phyloP scores from a whole-genome alignment of 306 rosid genomes.

The Dicorynia guianensis region DNA sequence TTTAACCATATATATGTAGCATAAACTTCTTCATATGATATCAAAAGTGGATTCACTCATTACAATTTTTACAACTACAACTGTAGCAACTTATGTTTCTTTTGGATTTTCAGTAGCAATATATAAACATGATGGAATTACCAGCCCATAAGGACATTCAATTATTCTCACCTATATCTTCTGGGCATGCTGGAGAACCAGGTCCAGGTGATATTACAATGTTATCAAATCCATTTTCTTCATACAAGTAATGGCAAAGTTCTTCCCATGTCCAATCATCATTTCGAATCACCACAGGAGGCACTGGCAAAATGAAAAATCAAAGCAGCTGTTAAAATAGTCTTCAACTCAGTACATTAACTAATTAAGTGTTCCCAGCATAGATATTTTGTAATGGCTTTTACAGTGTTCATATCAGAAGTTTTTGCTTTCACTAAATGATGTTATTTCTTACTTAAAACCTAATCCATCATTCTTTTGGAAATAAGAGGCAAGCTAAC shows the following conservation, averaged over 20 bases:
- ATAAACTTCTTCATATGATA: conserved; percentile 16
- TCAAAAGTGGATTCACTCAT: conserved; percentile 11
- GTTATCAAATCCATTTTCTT: conserved; percentile 91
- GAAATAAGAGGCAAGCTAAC: conserved; percentile 1
- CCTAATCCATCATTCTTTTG: neutral
- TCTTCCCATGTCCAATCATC: conserved; percentile 91
- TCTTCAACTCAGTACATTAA: conserved; percentile 8
- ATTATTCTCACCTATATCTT: conserved; percentile 80
- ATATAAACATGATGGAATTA: conserved; percentile 25
- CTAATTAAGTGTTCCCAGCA: conserved; percentile 31
- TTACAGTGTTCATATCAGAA: conserved; percentile 8
- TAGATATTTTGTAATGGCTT: neutral
- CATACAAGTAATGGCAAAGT: conserved; percentile 69
- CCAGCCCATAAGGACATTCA: conserved; percentile 19
- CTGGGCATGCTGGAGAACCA: conserved; percentile 86
- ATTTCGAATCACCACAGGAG: conserved; percentile 90
- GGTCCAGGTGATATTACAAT: conserved; percentile 99
- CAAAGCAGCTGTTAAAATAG: conserved; percentile 43
- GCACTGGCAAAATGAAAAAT: conserved; percentile 65
- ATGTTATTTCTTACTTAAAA: neutral
- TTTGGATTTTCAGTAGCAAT: conserved; percentile 11
- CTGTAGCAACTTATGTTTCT: conserved; percentile 28
- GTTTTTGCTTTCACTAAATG: neutral
- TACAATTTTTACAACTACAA: conserved; percentile 11
- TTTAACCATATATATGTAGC: neutral